Conservation (phyloP, 1,139 yeast species). For the Sugiyamaella xylanicola region DNA sequence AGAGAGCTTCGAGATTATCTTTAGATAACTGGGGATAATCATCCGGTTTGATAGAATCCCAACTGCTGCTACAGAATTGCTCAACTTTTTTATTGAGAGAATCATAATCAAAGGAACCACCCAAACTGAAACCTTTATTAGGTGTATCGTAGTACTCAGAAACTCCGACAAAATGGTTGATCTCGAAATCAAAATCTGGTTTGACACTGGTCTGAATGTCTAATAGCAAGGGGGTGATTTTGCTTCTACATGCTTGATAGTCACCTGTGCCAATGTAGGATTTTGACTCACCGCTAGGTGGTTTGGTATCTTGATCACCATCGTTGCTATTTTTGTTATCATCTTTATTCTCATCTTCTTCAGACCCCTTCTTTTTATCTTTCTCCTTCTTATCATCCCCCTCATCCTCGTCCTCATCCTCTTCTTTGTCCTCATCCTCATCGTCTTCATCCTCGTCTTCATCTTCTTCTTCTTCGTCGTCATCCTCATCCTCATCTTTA, state of each 20-base stretch:
- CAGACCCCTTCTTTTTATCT: slow-evolving; percentile 42
- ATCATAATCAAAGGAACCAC: slow-evolving; percentile 45
- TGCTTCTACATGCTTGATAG: slow-evolving; percentile 55
- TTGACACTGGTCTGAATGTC: slow-evolving; percentile 38
- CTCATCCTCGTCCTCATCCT: slow-evolving; percentile 7
- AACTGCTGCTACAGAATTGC: slow-evolving; percentile 50
- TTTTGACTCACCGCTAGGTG: neutral
- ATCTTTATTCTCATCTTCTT: slow-evolving; percentile 21
- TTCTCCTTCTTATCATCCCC: slow-evolving; percentile 6
- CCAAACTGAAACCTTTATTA: slow-evolving; percentile 48
- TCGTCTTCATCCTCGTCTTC: slow-evolving; percentile 21
- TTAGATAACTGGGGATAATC: slow-evolving; percentile 40
- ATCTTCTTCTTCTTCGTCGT: slow-evolving; percentile 22
- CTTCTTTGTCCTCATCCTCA: slow-evolving; percentile 23
- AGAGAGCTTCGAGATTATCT: slow-evolving; percentile 53
- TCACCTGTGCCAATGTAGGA: slow-evolving; percentile 60
- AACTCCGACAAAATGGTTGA: slow-evolving; percentile 73
- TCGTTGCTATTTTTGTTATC: slow-evolving; percentile 16
- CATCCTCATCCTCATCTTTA: slow-evolving; percentile 23
- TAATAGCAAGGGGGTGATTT: slow-evolving; percentile 54
- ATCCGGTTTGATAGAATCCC: slow-evolving; percentile 41
- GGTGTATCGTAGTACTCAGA: slow-evolving; percentile 83
- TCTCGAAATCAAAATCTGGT: slow-evolving; percentile 66
- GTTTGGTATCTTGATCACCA: slow-evolving; percentile 27
- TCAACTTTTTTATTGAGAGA: slow-evolving; percentile 50